phyloP scores from a whole-genome alignment of 169 alveolate species.

The Condylostoma magnum region DNA sequence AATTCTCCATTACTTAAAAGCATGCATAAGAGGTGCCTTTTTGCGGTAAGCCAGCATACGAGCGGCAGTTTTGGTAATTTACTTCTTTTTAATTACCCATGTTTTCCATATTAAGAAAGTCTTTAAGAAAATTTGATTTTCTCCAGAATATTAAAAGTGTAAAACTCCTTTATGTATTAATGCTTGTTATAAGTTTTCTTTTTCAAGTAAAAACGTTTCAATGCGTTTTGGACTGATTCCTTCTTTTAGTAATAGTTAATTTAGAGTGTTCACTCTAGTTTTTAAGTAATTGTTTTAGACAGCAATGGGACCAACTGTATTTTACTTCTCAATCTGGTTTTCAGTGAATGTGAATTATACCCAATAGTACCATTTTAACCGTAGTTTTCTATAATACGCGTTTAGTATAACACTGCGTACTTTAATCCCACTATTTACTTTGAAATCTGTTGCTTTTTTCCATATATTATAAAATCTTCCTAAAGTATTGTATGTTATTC shows the following conservation, averaged over 20 bases:
- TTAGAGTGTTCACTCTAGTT: conserved; percentile 7
- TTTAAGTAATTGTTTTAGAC: conserved; percentile 1
- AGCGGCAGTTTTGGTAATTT: conserved; percentile 8
- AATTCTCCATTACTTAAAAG: conserved; percentile 39
- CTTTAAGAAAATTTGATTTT: conserved; percentile 24
- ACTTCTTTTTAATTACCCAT: conserved; percentile 34
- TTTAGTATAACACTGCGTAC: neutral
- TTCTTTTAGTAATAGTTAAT: conserved; percentile 8
- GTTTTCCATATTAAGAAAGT: conserved; percentile 29
- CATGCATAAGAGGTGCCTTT: conserved; percentile 8
- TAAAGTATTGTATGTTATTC: no score
- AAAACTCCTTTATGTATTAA: conserved; percentile 18
- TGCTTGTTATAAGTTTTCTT: neutral
- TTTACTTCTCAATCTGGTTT: neutral
- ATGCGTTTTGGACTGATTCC: conserved; percentile 30
- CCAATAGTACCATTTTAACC: conserved; percentile 25
- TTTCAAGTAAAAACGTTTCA: conserved; percentile 16
- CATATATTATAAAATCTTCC: no score
- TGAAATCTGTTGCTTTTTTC: no score
- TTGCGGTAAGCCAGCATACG: neutral
- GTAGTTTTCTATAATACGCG: neutral
- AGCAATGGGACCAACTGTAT: conserved; percentile 44
- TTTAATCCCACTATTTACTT: neutral
- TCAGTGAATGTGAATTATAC: neutral
- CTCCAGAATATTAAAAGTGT: conserved; percentile 14